Conservation (phyloP, 2,329 filamentous ascomycete species). For the Xylariaceae sp. region DNA sequence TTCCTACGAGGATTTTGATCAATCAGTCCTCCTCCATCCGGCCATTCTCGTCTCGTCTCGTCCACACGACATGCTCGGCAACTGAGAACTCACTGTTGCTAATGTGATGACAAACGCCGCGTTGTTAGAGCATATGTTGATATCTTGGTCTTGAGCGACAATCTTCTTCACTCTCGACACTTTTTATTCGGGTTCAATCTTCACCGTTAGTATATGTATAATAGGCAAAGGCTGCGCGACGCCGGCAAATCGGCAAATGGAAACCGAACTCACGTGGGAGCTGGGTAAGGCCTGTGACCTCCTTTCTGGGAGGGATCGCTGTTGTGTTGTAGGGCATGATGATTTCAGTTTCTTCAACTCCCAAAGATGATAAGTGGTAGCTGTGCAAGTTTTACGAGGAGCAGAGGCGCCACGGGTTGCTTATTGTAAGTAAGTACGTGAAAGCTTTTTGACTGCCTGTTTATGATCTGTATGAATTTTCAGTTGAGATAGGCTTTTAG, state of each 20-base stretch:
- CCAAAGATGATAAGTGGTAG: too few species aligned
- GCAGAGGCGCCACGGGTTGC: too few species aligned
- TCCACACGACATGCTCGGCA: not conserved
- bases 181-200: constrained; percentile 35
- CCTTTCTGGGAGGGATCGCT: constrained; percentile 71
- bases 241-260: too few species aligned
- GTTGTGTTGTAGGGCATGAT: constrained; percentile 86
- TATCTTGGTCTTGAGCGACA: constrained; percentile 80
- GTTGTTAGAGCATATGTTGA: constrained; percentile 82
- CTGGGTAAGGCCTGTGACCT: constrained; percentile 78
- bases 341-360: not conserved
- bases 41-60: too few species aligned
- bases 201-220: not conserved
- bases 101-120: constrained; percentile 90
- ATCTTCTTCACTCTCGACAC: constrained; percentile 96
- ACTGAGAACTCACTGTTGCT: constrained; percentile 59
- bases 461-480: too few species aligned
- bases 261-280: constrained; percentile 81
- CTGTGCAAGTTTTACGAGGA: too few species aligned
- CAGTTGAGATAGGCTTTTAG: too few species aligned
- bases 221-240: too few species aligned
- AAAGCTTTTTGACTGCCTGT: too few species aligned
- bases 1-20: constrained; percentile 64
- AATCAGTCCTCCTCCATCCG: too few species aligned
- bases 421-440: too few species aligned